phyloP scores from a whole-genome alignment of 2,329 filamentous ascomycete genomes.

The Penicillium sp. region DNA sequence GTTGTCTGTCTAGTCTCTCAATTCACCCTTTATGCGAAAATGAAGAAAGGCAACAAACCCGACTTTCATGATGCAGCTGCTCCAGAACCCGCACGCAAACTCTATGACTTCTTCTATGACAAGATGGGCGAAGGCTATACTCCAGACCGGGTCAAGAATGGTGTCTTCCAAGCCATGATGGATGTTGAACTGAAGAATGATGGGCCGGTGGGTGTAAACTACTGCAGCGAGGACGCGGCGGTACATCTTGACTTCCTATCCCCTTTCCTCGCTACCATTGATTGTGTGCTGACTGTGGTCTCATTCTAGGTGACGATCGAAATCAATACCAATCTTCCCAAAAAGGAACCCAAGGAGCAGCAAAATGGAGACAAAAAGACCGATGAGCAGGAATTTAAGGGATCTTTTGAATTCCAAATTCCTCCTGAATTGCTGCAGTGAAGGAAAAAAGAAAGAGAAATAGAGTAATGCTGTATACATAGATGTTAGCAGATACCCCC shows the following conservation, averaged over 20 bases:
- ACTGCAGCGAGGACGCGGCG: constrained; percentile 56
- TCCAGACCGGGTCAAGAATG: constrained; percentile 78
- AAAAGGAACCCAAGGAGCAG: constrained; percentile 31
- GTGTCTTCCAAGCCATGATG: constrained; percentile 99
- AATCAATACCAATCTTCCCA: constrained; percentile 47
- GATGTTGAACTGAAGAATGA: constrained; percentile 91
- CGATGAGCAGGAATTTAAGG: constrained; percentile 9
- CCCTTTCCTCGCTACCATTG: constrained; percentile 17
- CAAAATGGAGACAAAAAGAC: constrained; percentile 10
- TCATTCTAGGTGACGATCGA: constrained; percentile 43
- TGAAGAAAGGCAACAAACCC: constrained; percentile 94
- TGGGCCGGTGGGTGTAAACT: constrained; percentile 64
- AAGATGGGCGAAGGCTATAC: constrained; percentile 71
- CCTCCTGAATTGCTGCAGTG: constrained; percentile 27
- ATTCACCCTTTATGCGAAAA: constrained; percentile 87
- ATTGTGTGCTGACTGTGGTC: constrained; percentile 7
- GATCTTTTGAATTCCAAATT: constrained; percentile 26
- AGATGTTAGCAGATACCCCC: constrained; percentile 8
- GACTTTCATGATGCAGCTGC: constrained; percentile 87
- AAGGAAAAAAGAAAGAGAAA: background rate
- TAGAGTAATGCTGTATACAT: background rate
- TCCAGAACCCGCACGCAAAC: constrained; percentile 70
- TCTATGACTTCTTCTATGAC: constrained; percentile 81
- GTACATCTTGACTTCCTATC: constrained; percentile 45
- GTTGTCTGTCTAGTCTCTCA: constrained; percentile 69